phyloP scores from a whole-genome alignment of 768 basidiomycete species.

The Auricularia heimuer region DNA sequence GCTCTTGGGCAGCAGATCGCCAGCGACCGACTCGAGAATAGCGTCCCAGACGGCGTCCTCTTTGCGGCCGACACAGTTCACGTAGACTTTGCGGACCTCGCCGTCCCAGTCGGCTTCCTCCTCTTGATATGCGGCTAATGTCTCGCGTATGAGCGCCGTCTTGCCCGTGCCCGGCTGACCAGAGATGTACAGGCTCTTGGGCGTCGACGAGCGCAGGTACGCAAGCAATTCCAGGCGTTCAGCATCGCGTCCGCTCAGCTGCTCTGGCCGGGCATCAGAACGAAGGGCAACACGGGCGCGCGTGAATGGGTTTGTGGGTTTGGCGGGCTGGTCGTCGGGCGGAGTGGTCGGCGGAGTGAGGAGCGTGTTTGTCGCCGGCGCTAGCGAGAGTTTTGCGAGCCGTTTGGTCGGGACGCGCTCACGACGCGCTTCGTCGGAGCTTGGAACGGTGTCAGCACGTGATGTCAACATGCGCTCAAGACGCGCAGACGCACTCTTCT shows the following conservation, averaged over 20 bases:
- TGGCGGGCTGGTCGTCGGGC: not conserved
- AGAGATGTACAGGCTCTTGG: conserved; percentile 70
- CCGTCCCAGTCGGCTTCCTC: conserved; percentile 25
- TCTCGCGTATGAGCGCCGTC: conserved; percentile 69
- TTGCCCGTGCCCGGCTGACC: conserved; percentile 92
- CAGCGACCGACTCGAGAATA: conserved; percentile 45
- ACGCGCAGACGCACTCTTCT: not conserved
- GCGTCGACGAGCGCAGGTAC: conserved; percentile 44
- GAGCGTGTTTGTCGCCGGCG: not conserved
- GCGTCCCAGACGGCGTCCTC: conserved; percentile 60
- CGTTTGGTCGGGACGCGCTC: not conserved
- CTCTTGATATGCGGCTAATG: conserved; percentile 32
- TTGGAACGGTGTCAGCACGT: no score
- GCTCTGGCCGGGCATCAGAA: conserved; percentile 49
- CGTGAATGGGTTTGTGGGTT: conserved; percentile 12
- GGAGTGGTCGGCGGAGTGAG: not conserved
- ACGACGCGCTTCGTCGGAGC: no score
- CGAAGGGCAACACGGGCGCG: conserved; percentile 65
- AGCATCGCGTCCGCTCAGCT: conserved; percentile 54
- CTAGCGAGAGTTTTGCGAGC: not conserved
- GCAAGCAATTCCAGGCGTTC: conserved; percentile 50
- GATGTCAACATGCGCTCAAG: not conserved
- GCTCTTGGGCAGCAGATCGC: conserved; percentile 9
- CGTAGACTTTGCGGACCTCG: conserved; percentile 33
- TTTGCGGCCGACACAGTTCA: conserved; percentile 65